A percentile compares a stretch with the other conserved stretches of the same genome.
These are phyloP conservation scores for Hortiboletus flavorubellus DNA, from an alignment of 768 basidiomycete genomes.

Conservation along the genomic window DNA sequence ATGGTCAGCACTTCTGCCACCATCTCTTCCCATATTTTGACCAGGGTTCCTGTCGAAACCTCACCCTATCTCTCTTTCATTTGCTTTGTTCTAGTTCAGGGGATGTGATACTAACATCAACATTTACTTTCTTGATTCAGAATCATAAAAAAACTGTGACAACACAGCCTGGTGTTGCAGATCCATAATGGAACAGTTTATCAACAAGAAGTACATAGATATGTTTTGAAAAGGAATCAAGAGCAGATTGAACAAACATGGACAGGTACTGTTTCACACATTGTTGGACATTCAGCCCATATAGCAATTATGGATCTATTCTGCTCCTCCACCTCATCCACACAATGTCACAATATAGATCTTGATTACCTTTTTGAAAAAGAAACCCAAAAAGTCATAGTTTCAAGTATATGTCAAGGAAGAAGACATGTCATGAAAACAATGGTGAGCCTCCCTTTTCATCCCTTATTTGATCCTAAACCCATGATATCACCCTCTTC, in stretches of 20 bases:
- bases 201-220: constrained; percentile 74
- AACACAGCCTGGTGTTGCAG: constrained; percentile 70
- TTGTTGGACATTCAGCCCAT: neutral
- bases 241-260: constrained; percentile 54
- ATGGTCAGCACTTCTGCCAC: constrained; percentile 50
- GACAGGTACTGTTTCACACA: constrained; percentile 47
- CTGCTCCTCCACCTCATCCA: neutral
- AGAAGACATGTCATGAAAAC: constrained; percentile 86
- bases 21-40: no score
- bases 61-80: neutral
- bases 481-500: neutral
- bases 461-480: neutral
- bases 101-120: neutral
- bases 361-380: constrained; percentile 71
- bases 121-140: neutral
- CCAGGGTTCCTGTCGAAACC: neutral
- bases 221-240: constrained; percentile 78
- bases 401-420: constrained; percentile 67
- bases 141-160: neutral
- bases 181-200: constrained; percentile 67
- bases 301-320: neutral
- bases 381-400: constrained; percentile 75
- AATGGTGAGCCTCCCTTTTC: constrained; percentile 52
- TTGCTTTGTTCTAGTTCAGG: neutral
- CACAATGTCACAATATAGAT: constrained; percentile 37